These are phyloP conservation scores for Coix lacrymajobi DNA, from an alignment of 176 grass and related monocot species.

Conservation along the genomic window DNA sequence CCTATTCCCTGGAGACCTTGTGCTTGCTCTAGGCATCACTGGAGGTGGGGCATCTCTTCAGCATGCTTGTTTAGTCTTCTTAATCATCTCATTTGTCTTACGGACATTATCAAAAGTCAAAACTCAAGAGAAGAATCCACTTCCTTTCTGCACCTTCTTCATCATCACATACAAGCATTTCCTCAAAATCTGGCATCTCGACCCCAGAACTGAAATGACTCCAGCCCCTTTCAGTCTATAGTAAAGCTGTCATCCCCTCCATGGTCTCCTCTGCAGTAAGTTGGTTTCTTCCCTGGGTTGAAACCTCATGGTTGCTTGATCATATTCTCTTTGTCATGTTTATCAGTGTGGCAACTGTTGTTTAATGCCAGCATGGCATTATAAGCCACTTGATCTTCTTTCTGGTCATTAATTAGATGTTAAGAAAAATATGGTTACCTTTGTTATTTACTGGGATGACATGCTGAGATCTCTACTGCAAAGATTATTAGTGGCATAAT, in stretches of 20 bases:
- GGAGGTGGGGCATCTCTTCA: neutral
- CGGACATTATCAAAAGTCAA: neutral
- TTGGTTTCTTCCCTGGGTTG: neutral
- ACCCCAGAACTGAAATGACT: neutral
- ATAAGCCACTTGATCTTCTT: neutral
- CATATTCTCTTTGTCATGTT: neutral
- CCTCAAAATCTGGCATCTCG: neutral
- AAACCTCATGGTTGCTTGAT: neutral
- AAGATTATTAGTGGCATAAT: neutral
- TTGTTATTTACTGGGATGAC: neutral
- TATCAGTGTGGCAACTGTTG: neutral
- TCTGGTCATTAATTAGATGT: neutral
- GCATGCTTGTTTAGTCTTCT: neutral
- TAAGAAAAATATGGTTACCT: neutral
- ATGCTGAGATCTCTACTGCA: neutral
- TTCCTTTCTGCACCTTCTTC: neutral
- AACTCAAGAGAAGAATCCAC: neutral
- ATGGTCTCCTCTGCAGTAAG: neutral
- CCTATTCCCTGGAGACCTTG: neutral
- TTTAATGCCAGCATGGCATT: neutral
- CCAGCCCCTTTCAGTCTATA: neutral
- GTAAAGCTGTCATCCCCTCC: neutral
- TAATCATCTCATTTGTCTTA: neutral
- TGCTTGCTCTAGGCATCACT: neutral
- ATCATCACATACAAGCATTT: neutral